These are phyloP conservation scores for Talaromyces sp. DNA, from an alignment of 2,329 filamentous ascomycete genomes.

Conservation along the genomic window DNA sequence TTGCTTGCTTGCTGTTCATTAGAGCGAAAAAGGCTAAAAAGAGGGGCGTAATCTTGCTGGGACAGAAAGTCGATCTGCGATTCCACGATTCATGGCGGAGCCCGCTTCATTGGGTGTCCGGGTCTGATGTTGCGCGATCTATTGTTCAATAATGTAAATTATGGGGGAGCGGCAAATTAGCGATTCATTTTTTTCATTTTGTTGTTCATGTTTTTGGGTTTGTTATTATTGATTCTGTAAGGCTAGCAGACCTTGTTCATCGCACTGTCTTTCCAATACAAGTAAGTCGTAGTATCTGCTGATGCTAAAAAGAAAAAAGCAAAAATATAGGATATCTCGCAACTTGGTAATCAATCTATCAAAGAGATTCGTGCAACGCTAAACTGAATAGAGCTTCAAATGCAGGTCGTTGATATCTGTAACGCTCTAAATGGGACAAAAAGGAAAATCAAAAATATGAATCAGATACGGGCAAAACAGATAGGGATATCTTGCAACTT, in stretches of 20 bases:
- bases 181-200: neutral
- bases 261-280: too few relatives aligned
- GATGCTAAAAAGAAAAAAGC: neutral
- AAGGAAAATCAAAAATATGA: neutral
- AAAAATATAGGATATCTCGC: neutral
- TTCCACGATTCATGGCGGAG: neutral
- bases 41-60: neutral
- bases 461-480: neutral
- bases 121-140: neutral
- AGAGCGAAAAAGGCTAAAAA: neutral
- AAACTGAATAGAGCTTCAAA: neutral
- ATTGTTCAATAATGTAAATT: neutral
- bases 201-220: too few relatives aligned
- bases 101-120: neutral
- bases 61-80: too few relatives aligned
- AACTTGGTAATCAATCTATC: neutral
- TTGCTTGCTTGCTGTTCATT: neutral
- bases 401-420: neutral
- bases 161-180: neutral
- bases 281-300: neutral
- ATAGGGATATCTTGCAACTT: constrained; percentile 2
- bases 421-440: neutral
- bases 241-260: neutral
- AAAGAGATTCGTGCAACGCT: neutral
- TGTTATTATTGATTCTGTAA: neutral